A percentile compares a stretch with the other conserved stretches of the same genome.
Conservation (phyloP, 768 basidiomycete species). For the Pulveroboletus sp. region DNA sequence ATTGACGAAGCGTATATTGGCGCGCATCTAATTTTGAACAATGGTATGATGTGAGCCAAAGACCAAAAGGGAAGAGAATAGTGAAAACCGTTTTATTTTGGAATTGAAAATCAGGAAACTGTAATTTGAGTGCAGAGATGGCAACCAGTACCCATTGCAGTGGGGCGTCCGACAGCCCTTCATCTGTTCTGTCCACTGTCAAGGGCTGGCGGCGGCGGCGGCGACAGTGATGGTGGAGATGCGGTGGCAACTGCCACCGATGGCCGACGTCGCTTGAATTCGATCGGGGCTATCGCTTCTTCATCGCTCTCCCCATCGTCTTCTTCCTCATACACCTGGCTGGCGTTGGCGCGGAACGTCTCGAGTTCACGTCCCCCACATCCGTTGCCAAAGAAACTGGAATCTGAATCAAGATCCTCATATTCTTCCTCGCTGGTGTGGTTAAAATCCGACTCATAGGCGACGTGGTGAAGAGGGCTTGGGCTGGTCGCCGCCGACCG, state of each 20-base stretch:
- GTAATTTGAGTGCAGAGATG: conserved; percentile 14
- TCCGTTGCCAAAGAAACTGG: conserved; percentile 32
- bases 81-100: background rate
- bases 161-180: background rate
- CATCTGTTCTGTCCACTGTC: conserved; percentile 11
- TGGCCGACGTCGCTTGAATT: conserved; percentile 33
- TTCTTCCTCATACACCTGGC: conserved; percentile 30
- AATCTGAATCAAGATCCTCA: conserved; percentile 31
- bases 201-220: conserved; percentile 15
- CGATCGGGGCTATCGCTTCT: conserved; percentile 32
- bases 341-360: conserved; percentile 28
- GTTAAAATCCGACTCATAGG: conserved; percentile 29
- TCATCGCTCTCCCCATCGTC: conserved; percentile 36
- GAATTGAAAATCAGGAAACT: conserved; percentile 17
- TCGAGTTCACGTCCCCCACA: conserved; percentile 21
- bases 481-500: conserved; percentile 35
- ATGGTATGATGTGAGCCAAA: conserved; percentile 12
- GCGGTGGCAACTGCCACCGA: conserved; percentile 26
- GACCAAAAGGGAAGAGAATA: conserved; percentile 4
- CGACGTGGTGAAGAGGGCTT: conserved; percentile 35
- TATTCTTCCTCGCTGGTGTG: conserved; percentile 29
- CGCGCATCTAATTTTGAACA: conserved; percentile 19
- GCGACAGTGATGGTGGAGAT: conserved; percentile 22
- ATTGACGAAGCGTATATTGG: conserved; percentile 5
- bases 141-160: conserved; percentile 11